Percentiles rank a stretch among this genome's conserved stretches.
phyloP scores from a whole-genome alignment of 1,284 basidiomycete species.

The Pholiota adiposa region DNA sequence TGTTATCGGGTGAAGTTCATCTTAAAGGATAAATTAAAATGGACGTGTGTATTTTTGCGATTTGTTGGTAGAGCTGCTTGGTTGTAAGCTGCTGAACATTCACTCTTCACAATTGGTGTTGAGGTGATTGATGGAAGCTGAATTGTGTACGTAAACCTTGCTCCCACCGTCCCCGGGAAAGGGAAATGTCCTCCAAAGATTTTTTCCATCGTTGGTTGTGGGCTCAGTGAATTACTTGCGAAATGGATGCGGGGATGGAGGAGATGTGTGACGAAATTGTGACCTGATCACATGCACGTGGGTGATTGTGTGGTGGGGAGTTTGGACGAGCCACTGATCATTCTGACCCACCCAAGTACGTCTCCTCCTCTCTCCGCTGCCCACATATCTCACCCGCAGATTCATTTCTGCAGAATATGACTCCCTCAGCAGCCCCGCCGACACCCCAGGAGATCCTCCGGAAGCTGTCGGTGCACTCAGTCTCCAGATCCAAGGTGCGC shows the following conservation, averaged over 20 bases:
- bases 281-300: conserved; percentile 1
- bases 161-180: too few relatives aligned
- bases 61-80: too few relatives aligned
- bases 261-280: not conserved
- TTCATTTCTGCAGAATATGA: conserved; percentile 34
- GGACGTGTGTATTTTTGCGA: not conserved
- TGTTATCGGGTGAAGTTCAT: not conserved
- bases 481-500: conserved; percentile 47
- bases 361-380: not conserved
- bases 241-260: not conserved
- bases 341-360: not conserved
- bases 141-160: too few relatives aligned
- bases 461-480: conserved; percentile 81
- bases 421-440: conserved; percentile 71
- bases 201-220: not conserved
- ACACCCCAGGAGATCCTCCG: conserved; percentile 86
- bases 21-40: not conserved
- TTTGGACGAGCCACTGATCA: not conserved
- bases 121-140: too few relatives aligned
- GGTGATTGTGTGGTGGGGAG: too few relatives aligned
- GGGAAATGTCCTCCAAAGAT: too few relatives aligned
- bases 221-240: not conserved
- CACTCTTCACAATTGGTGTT: too few relatives aligned
- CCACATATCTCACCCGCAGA: not conserved
- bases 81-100: too few relatives aligned